Conservation (phyloP, 2,329 filamentous ascomycete genomes). For the Fusarium drepaniforme region DNA sequence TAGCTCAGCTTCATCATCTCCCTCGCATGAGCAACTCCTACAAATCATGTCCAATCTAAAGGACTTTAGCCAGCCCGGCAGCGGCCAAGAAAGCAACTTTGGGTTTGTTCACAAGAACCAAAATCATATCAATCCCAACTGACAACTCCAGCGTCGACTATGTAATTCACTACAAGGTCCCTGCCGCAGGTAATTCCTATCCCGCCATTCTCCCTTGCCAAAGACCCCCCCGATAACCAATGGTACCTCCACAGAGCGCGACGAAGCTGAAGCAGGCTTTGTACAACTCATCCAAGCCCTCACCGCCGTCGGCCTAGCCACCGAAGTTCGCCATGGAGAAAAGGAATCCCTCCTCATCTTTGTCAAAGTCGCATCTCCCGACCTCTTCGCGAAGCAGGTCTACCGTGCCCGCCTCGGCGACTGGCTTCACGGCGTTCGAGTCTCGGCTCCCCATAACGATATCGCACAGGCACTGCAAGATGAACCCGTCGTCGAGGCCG, state of each 20-base stretch:
- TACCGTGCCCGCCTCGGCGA: slow-evolving; percentile 91
- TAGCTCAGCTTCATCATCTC: not conserved
- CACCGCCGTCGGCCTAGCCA: slow-evolving; percentile 82
- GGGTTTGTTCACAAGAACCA: slow-evolving; percentile 48
- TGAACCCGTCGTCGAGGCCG: slow-evolving; percentile 87
- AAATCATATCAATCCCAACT: slow-evolving; percentile 8
- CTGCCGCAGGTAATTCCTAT: slow-evolving; percentile 68
- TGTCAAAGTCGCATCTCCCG: slow-evolving; percentile 80
- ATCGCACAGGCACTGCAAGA: slow-evolving; percentile 74
- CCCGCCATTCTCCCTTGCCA: not conserved
- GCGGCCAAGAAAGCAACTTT: slow-evolving; percentile 53
- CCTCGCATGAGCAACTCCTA: slow-evolving; percentile 16
- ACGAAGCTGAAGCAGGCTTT: slow-evolving; percentile 80
- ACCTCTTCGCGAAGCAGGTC: slow-evolving; percentile 81
- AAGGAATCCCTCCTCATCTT: slow-evolving; percentile 84
- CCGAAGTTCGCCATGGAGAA: slow-evolving; percentile 87
- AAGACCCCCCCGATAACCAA: slow-evolving; percentile 8
- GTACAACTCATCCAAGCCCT: slow-evolving; percentile 82
- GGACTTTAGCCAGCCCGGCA: slow-evolving; percentile 46
- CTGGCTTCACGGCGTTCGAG: slow-evolving; percentile 91
- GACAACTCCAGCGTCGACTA: slow-evolving; percentile 79
- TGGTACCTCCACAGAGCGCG: slow-evolving; percentile 64
- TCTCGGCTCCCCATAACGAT: slow-evolving; percentile 80
- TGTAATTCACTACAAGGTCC: slow-evolving; percentile 84
- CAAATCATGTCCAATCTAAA: slow-evolving; percentile 49